A percentile compares a stretch with the other conserved stretches of the same genome.
phyloP scores from a whole-genome alignment of 1,284 basidiomycete genomes.

The Cryptococcus neoformans region DNA sequence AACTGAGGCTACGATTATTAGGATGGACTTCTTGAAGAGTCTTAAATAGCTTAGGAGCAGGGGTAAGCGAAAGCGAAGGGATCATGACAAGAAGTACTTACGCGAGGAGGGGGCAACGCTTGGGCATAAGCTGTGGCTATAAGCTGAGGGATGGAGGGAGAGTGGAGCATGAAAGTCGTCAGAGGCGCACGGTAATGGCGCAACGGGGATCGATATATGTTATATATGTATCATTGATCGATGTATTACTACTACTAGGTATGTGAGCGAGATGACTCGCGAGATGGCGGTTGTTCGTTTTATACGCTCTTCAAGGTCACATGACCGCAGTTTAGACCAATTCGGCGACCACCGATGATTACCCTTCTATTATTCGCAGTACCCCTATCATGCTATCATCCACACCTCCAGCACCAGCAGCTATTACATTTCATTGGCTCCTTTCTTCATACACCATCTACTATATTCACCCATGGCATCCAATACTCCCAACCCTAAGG shows the following conservation, averaged over 20 bases:
- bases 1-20: too few species aligned
- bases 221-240: not conserved
- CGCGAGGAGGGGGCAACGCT: not conserved
- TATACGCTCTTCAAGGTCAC: too few species aligned
- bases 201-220: not conserved
- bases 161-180: not conserved
- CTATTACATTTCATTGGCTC: too few species aligned
- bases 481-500: slow-evolving; percentile 56
- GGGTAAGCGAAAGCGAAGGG: too few species aligned
- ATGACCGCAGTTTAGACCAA: not conserved
- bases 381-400: not conserved
- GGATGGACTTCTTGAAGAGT: too few species aligned
- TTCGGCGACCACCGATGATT: not conserved
- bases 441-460: not conserved
- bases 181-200: not conserved
- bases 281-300: too few species aligned
- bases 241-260: too few species aligned
- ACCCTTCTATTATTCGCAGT: not conserved
- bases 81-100: not conserved
- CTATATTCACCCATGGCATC: slow-evolving; percentile 21
- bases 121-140: not conserved
- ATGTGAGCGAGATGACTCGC: too few species aligned
- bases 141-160: not conserved
- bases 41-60: too few species aligned
- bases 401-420: too few species aligned